phyloP scores from a whole-genome alignment of 495 filamentous ascomycete species.

The Aspergillus biplanus region DNA sequence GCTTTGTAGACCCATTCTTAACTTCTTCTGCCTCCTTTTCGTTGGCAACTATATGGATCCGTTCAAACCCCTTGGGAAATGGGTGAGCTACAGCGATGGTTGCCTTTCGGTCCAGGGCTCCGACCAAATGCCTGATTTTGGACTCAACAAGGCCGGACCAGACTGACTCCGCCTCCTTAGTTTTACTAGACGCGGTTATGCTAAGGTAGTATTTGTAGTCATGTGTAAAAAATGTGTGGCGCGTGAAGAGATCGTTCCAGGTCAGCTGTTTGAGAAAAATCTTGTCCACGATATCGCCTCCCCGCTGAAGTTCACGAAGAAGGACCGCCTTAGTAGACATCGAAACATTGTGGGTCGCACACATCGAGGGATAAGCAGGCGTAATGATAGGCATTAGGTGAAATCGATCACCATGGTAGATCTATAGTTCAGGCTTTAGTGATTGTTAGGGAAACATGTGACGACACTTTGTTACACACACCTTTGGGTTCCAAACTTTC shows the following conservation, averaged over 20 bases:
- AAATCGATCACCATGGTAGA: conserved; percentile 77
- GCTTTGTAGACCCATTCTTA: conserved; percentile 70
- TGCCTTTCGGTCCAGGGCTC: conserved; percentile 71
- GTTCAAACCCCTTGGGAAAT: conserved; percentile 90
- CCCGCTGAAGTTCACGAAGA: conserved; percentile 78
- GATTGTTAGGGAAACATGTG: background rate
- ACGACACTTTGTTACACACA: conserved; percentile 34
- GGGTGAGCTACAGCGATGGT: conserved; percentile 84
- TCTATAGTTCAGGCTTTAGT: conserved; percentile 42
- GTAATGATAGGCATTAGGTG: conserved; percentile 98
- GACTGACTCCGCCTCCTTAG: conserved; percentile 78
- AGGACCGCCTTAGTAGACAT: conserved; percentile 84
- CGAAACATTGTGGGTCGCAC: conserved; percentile 91
- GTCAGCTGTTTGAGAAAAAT: conserved; percentile 73
- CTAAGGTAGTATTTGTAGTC: conserved; percentile 95
- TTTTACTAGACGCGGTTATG: conserved; percentile 82
- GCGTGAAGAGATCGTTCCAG: conserved; percentile 87
- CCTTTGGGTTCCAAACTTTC: conserved; percentile 93
- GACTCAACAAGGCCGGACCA: conserved; percentile 96
- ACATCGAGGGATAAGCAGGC: conserved; percentile 95
- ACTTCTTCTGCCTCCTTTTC: conserved; percentile 73
- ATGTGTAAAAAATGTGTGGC: conserved; percentile 88
- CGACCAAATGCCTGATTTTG: conserved; percentile 81
- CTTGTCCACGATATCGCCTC: conserved; percentile 74
- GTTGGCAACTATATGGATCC: conserved; percentile 71